Evolutionary conservation across 164 flowering plant species (phyloP).

Genomic region (Sedum album): DNA sequence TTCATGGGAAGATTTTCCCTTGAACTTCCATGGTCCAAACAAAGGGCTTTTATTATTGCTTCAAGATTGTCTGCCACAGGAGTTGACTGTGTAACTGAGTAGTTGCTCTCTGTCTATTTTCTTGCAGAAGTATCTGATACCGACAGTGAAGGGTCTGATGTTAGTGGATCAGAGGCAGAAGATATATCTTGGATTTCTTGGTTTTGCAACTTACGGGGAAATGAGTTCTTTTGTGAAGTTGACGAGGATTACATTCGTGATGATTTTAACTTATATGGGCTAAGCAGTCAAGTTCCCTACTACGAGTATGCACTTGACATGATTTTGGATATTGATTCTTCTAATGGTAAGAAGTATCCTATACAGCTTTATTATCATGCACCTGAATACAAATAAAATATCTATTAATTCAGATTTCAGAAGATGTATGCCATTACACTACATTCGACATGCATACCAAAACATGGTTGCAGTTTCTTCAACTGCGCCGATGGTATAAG

Average conservation of each 20-base stretch:
- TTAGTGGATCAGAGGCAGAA: constrained; percentile 80
- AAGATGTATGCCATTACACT: background rate
- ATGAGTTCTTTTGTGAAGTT: constrained; percentile 84
- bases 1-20: no score
- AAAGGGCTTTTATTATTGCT: background rate
- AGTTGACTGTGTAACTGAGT: background rate
- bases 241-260: constrained; percentile 89
- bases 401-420: background rate
- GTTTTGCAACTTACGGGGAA: constrained; percentile 81
- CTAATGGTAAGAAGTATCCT: constrained; percentile 40
- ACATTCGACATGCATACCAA: background rate
- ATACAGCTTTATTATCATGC: background rate
- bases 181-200: constrained; percentile 87
- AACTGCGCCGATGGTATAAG: background rate
- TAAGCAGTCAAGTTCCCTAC: constrained; percentile 83
- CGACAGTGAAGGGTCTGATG: constrained; percentile 76
- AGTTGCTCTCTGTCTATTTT: background rate
- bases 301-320: constrained; percentile 85
- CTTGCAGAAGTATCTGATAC: constrained; percentile 68
- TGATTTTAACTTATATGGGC: constrained; percentile 77
- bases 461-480: background rate
- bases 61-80: background rate
- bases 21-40: no score
- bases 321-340: constrained; percentile 77
- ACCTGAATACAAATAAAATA: background rate